A percentile compares a stretch with the other conserved stretches of the same genome.
phyloP scores from a whole-genome alignment of 495 filamentous ascomycete species.

The Emericellopsis terricola region DNA sequence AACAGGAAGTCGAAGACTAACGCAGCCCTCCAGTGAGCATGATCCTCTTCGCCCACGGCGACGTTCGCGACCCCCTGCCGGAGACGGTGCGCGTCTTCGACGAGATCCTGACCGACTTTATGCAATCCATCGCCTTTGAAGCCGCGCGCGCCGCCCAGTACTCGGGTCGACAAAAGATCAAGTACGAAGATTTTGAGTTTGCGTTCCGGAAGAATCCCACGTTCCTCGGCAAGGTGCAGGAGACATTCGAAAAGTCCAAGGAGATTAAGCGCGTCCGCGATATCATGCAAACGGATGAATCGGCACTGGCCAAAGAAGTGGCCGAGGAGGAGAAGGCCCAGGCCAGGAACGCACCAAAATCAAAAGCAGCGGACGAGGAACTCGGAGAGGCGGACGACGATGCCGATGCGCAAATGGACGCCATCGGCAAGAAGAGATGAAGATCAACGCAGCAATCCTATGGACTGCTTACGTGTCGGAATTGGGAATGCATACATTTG shows the following conservation, averaged over 20 bases:
- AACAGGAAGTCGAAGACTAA: too few relatives aligned
- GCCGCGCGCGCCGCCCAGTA: constrained; percentile 67
- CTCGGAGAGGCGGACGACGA: constrained; percentile 19
- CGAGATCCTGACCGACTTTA: constrained; percentile 84
- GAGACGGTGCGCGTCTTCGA: constrained; percentile 77
- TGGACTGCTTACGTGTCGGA: too few relatives aligned
- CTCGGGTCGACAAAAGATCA: constrained; percentile 80
- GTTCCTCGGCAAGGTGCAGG: constrained; percentile 79
- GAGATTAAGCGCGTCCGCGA: constrained; percentile 61
- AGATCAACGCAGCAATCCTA: too few relatives aligned
- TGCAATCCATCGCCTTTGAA: constrained; percentile 76
- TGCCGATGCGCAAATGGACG: constrained; percentile 11
- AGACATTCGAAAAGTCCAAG: constrained; percentile 65
- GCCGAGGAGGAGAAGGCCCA: constrained; percentile 22
- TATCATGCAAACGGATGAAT: constrained; percentile 32
- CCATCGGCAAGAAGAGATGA: constrained; percentile 8
- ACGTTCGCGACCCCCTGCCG: constrained; percentile 49
- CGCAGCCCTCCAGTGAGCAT: constrained; percentile 54
- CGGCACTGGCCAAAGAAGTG: constrained; percentile 20
- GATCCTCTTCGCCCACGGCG: constrained; percentile 78
- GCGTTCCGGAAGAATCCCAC: constrained; percentile 66
- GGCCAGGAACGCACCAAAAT: constrained; percentile 4
- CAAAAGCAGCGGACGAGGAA: constrained; percentile 15
- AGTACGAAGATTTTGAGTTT: constrained; percentile 94
- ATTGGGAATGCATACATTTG: too few relatives aligned